A percentile compares a stretch with the other conserved stretches of the same genome.
Conservation (phyloP, 768 basidiomycete genomes). For the Galerina sulciceps region DNA sequence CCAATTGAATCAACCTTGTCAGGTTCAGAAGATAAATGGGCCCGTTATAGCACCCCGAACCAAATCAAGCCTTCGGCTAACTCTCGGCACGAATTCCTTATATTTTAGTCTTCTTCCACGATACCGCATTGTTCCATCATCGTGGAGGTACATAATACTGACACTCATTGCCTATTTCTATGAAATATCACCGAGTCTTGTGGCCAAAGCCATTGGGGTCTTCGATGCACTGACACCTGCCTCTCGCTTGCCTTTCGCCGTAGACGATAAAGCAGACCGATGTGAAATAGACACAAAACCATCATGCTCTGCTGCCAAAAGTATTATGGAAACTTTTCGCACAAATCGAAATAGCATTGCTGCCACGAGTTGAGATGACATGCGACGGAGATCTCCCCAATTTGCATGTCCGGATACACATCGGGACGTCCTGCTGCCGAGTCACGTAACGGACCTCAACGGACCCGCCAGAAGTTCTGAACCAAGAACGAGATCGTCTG, state of each 20-base stretch:
- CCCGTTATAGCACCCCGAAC: conserved; percentile 27
- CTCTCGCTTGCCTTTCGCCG: too few relatives aligned
- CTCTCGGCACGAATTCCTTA: conserved; percentile 21
- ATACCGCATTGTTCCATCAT: conserved; percentile 9
- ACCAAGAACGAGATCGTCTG: not conserved
- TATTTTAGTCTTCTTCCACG: conserved; percentile 9
- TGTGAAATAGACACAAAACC: too few relatives aligned
- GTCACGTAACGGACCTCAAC: conserved; percentile 2
- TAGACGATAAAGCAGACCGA: too few relatives aligned
- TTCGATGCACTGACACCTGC: too few relatives aligned
- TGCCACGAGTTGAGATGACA: conserved; percentile 1
- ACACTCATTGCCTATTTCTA: too few relatives aligned
- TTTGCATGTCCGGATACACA: conserved; percentile 11
- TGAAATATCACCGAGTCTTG: too few relatives aligned
- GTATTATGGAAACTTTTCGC: too few relatives aligned
- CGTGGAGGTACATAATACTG: not conserved
- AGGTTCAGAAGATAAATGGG: conserved; percentile 32
- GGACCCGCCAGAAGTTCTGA: conserved; percentile 2
- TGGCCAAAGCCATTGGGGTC: too few relatives aligned
- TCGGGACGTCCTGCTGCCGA: conserved; percentile 9
- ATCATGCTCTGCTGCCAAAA: too few relatives aligned
- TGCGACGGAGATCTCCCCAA: conserved; percentile 8
- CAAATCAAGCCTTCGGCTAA: conserved; percentile 30
- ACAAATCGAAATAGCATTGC: not conserved
- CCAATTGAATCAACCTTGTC: conserved; percentile 31